Evolutionary conservation across 164 flowering plant species (phyloP).

Genomic region (Hamamelis virginiana): DNA sequence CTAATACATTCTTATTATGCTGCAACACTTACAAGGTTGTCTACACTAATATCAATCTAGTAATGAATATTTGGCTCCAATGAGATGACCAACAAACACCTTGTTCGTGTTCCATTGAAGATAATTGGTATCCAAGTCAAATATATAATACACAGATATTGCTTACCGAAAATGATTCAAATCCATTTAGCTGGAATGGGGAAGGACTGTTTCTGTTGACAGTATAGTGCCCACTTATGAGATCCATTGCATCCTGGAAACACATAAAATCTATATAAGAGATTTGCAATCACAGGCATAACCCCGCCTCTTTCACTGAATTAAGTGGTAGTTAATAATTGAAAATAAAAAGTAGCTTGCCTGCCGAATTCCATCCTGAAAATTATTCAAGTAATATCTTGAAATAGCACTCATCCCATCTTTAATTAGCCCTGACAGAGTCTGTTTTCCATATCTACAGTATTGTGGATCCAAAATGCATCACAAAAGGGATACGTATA

Average conservation of each 20-base stretch:
- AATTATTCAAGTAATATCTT: slow-evolving; percentile 88
- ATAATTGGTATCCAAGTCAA: too few relatives aligned
- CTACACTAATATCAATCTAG: not conserved
- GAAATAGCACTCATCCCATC: slow-evolving; percentile 95
- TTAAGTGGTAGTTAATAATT: not conserved
- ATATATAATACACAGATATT: not conserved
- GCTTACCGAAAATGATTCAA: slow-evolving; percentile 76
- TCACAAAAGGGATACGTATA: slow-evolving; percentile 1
- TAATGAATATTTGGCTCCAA: not conserved
- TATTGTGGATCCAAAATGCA: slow-evolving; percentile 4
- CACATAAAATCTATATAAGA: not conserved
- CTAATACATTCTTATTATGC: not conserved
- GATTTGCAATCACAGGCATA: not conserved
- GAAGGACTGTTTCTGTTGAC: slow-evolving; percentile 61
- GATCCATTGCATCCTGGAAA: slow-evolving; percentile 92
- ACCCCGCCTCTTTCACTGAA: too few relatives aligned
- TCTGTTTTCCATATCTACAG: slow-evolving; percentile 88
- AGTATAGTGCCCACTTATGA: slow-evolving; percentile 77
- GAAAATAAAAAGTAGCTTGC: slow-evolving; percentile 31
- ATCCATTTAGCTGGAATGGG: slow-evolving; percentile 73
- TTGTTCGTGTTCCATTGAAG: too few relatives aligned
- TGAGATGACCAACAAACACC: too few relatives aligned
- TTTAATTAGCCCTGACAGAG: slow-evolving; percentile 68
- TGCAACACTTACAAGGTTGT: not conserved
- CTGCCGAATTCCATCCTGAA: slow-evolving; percentile 92